phyloP scores from a whole-genome alignment of 306 rosid genomes.

The Citrullus mucosospermus region DNA sequence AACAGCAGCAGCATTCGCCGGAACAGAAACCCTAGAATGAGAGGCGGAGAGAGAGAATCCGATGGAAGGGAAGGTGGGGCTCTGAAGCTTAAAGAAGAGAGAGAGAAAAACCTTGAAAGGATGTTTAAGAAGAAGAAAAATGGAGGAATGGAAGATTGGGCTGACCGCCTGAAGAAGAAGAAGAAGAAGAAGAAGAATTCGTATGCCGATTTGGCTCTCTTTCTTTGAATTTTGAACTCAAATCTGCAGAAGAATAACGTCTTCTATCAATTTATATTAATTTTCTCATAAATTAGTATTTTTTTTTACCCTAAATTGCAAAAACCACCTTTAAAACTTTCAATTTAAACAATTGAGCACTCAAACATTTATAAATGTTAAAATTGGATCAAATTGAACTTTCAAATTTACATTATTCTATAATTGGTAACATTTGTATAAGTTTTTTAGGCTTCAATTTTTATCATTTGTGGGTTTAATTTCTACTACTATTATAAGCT shows the following conservation, averaged over 20 bases:
- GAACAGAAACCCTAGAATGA: slow-evolving; percentile 6
- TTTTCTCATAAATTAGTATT: background rate
- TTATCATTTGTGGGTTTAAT: no score
- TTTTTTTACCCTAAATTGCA: no score
- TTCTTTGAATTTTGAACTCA: background rate
- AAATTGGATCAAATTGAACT: no score
- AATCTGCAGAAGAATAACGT: background rate
- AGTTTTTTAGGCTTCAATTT: no score
- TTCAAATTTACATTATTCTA: no score
- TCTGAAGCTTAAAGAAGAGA: background rate
- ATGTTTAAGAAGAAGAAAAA: background rate
- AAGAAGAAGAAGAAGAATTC: background rate
- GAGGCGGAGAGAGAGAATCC: background rate
- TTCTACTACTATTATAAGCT: no score
- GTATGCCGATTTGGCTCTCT: background rate
- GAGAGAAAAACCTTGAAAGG: background rate
- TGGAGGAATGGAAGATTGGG: background rate
- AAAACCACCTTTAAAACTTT: no score
- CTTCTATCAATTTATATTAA: background rate
- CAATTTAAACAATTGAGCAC: no score
- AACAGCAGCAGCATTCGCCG: background rate
- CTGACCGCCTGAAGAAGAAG: background rate
- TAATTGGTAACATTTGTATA: no score
- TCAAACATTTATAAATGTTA: no score
- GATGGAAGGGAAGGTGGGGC: background rate